Base-by-base conservation (phyloP, 495 filamentous ascomycete genomes). In the Sordaria brevicollis region DNA sequence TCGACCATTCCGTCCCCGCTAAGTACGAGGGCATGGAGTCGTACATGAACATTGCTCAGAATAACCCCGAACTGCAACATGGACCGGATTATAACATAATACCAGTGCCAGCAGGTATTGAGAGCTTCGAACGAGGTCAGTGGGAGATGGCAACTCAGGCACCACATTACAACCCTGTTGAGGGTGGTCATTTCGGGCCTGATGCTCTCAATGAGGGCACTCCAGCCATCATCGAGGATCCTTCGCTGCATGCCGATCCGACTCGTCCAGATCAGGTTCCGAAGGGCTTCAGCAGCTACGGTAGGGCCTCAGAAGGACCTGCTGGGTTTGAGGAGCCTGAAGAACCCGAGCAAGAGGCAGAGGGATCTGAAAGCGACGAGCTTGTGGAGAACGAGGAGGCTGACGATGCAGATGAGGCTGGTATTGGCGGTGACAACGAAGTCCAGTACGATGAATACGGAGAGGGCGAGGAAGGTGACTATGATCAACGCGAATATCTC, bases 381-480 rank as follows among this genome's bases (percentile, higher is more conserved):
- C 31, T 74, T 25, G 72, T 67, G 33, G 65, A 74, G 35, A 67
- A 74, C 11, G 70, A 68, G 4, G 70, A 71, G 21, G 69, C 67
- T 2, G 6, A 9, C 17, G 35, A 70, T 54, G 36, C n/a, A 4
- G 69, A 72, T 15, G 71, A 71, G 17, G 57, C 72, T 11, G 72
- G 41, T 7, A 65, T 72, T 15, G 74, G 72, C 1, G 75, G 76
- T n/a, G 68, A 70, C 2, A 71, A 73, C 7, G 72, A 65, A 39
- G 74, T 65, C 2, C 41, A 73, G 9, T 41, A 71, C 35, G 77
- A 80, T 25, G 76, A 75, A 19, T n/a, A 39, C 11, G 77, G 72
- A 7, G 72, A 78, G 21, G 70, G 68, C 17, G 78, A 79, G 43
- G 72, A 73, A 35, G 77, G 75, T 3, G 78, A 78, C 29, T 76